Evolutionary conservation across 2,329 filamentous ascomycete genomes (phyloP), one percentile per base, ranked within the genome.

Genomic region (Pseudocercospora fijiensis): DNA sequence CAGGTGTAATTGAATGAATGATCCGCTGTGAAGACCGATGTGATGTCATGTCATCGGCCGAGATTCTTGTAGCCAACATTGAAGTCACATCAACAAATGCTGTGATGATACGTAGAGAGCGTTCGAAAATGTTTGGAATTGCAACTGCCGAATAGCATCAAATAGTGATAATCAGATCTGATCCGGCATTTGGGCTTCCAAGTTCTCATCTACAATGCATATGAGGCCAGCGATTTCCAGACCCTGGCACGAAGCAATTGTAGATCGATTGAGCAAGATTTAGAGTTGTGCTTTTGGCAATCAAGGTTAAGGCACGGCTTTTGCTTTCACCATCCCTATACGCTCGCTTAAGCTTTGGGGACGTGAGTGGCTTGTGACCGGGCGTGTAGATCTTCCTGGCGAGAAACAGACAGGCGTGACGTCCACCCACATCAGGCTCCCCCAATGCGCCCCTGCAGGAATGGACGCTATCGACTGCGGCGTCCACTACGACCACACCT

Each of bases 311-410:
- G 22, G 16, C 22, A 27, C 49, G 49, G 49, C 22, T 27, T 26
- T 5, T 53, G 11, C 11, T n/a, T 26, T 26, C 22, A 18, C 26
- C 8, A 26, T 27, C 18, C 49, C 49, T 24, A 53, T 53, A 53
- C 49, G 49, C 11, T 53, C 26, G 49, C 49, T 18, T 27, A 53
- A 28, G 6, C 4, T 16, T 18, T 26, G 18, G 18, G 49, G 22
- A 53, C 49, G 49, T 53, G 49, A 53, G 49, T 53, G 49, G 49
- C 49, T 53, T 53, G 24, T n/a, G 49, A 52, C 24, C 20, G 49
- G 20, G 49, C 22, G 18, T 53, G 22, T 26, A 28, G 22, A 26
- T 53, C 49, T 27, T 28, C 18, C 49, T 53, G 49, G 22, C 28
- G 22, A 53, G 49, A 20, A 13, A 13, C 43, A 27, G 24, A n/a